These are phyloP conservation scores for Erysimum cheiranthoides DNA, from an alignment of 345 rosid genomes.

Conservation along the genomic window DNA sequence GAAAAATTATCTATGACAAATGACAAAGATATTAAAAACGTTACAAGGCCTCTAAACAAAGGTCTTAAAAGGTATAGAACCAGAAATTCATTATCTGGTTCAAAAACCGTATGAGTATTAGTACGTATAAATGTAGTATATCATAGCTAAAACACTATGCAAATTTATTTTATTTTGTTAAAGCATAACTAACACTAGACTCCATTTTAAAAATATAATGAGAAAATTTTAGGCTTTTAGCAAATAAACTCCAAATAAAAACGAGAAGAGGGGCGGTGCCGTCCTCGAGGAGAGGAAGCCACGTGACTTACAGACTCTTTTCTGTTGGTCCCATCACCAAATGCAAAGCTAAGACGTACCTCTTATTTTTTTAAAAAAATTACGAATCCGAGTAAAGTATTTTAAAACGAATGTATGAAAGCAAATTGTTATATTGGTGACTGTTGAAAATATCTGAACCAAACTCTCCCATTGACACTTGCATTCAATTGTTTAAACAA, in stretches of 20 bases:
- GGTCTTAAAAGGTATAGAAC: no score
- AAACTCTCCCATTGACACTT: constrained; percentile 4
- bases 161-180: no score
- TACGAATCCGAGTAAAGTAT: not conserved
- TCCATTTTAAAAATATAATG: not conserved
- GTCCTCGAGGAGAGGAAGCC: constrained; percentile 42
- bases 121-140: no score
- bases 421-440: not conserved
- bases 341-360: not conserved
- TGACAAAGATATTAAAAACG: no score
- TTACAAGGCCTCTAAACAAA: no score
- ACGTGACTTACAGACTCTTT: constrained; percentile 27
- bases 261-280: constrained; percentile 46
- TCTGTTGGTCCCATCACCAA: constrained; percentile 42
- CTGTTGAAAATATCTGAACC: not conserved
- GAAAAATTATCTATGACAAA: not conserved
- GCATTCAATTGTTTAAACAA: not conserved
- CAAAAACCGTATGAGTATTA: no score
- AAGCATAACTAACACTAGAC: no score
- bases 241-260: constrained; percentile 21
- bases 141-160: no score
- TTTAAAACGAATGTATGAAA: constrained; percentile 1
- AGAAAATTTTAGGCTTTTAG: not conserved
- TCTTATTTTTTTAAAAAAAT: not conserved
- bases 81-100: no score